Evolutionary conservation across 345 rosid species (phyloP).

Genomic region (Eutrema japonicum): DNA sequence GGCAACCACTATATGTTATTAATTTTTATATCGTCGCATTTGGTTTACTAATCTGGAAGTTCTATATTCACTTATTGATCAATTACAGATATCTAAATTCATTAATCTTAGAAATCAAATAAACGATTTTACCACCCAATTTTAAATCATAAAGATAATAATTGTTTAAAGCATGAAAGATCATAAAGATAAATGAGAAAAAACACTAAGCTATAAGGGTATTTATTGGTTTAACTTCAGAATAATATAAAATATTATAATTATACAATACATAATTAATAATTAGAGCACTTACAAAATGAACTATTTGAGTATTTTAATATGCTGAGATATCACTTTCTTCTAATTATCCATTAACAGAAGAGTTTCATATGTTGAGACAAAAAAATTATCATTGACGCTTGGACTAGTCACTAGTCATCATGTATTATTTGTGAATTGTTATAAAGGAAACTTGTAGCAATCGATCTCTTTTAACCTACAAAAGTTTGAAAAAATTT

Average conservation of each 20-base stretch:
- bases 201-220: slow-evolving; percentile 26
- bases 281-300: background rate
- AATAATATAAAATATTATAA: background rate
- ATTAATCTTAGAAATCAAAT: background rate
- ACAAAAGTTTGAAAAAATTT: background rate
- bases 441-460: background rate
- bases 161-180: background rate
- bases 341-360: background rate
- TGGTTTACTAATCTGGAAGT: slow-evolving; percentile 16
- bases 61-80: background rate
- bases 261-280: background rate
- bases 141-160: slow-evolving; percentile 10
- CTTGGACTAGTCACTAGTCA: background rate
- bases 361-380: slow-evolving; percentile 4
- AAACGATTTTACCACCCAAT: slow-evolving; percentile 19
- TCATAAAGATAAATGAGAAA: slow-evolving; percentile 17
- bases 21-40: slow-evolving; percentile 11
- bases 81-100: background rate
- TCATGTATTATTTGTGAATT: background rate
- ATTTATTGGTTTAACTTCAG: slow-evolving; percentile 21
- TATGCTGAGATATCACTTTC: background rate
- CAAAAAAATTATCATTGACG: background rate
- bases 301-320: background rate
- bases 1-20: slow-evolving; percentile 30
- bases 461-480: background rate